Base-by-base conservation (phyloP, 257 asterid species). In the Pogostemon cablin region DNA sequence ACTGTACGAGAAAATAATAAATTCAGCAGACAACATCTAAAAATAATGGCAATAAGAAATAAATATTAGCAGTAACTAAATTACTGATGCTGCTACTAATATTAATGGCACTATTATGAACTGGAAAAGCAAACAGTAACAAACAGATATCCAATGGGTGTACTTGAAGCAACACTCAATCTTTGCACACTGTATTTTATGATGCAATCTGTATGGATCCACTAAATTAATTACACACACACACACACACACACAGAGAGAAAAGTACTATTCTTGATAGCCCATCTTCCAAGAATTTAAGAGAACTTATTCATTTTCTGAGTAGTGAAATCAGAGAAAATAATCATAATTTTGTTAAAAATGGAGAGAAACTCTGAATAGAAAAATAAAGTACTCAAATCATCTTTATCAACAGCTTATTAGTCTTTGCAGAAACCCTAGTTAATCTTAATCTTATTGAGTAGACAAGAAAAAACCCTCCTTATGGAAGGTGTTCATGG, bases 381-480 rank as follows among this genome's bases (percentile, higher is more conserved):
- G 8, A 43, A 73, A 73, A 53, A 17, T 12, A 66, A 49, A 3
- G 32, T 25, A 25, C 73, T 71, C 52, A 7, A 8, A 46, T 46
- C 80, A 74, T 69, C 66, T 52, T 15, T 58, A 71, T 64, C 55
- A 60, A 59, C 3, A 72, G 32, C 32, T 25, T 48, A 52, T 3
- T 49, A 43, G 12, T 54, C 71, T 74, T 46, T 34, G n/a, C 61
- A 66, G 58, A 69, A 82, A 82, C 83, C 83, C 81, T 82, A 82
- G 72, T 42, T 41, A 55, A 65, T 73, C 69, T 77, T 58, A 25
- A 25, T 25, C 1, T 25, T 25, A 0, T 25, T 25, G 32, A 25
- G 73, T 67, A 11, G 34, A 73, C 9, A 7, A 70, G 52, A 71
- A 68, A 46, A 40, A 55, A 55, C 20, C 64, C 73, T 73, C 64